These are phyloP conservation scores for Crithidia sp. DNA, from an alignment of 208 protist genomes.

Conservation along the genomic window DNA sequence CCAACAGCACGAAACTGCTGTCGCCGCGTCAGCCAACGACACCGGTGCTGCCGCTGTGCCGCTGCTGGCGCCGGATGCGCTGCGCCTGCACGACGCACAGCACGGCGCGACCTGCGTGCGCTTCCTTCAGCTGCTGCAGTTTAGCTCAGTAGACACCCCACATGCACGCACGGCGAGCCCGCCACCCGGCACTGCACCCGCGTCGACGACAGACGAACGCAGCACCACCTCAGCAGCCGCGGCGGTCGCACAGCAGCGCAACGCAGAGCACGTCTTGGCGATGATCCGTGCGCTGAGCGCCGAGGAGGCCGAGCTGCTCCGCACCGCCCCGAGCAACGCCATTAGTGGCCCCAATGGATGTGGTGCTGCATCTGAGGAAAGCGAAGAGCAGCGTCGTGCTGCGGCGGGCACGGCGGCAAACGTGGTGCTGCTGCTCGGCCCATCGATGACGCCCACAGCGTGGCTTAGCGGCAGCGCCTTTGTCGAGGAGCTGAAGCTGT, in stretches of 20 bases:
- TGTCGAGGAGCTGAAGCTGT: conserved; percentile 88
- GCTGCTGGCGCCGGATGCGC: conserved; percentile 3
- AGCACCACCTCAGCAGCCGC: neutral
- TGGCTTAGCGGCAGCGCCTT: conserved; percentile 83
- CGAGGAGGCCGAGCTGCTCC: conserved; percentile 24
- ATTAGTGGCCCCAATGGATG: neutral
- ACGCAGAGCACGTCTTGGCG: conserved; percentile 65
- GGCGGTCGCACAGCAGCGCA: conserved; percentile 42
- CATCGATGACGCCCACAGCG: conserved; percentile 44
- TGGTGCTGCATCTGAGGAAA: neutral
- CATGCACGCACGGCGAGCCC: neutral
- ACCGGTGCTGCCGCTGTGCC: neutral
- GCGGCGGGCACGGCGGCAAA: neutral
- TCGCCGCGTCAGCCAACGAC: neutral
- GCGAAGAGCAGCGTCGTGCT: neutral
- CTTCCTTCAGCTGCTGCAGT: conserved; percentile 41
- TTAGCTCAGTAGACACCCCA: conserved; percentile 1
- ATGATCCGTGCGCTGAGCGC: conserved; percentile 53
- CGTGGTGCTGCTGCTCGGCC: conserved; percentile 29
- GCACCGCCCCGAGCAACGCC: neutral
- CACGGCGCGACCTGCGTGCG: conserved; percentile 23
- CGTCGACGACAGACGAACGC: neutral
- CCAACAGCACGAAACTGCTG: neutral
- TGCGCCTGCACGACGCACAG: conserved; percentile 1
- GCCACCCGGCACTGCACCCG: neutral